These are phyloP conservation scores for Russula brevipes DNA, from an alignment of 768 basidiomycete genomes.

Conservation along the genomic window DNA sequence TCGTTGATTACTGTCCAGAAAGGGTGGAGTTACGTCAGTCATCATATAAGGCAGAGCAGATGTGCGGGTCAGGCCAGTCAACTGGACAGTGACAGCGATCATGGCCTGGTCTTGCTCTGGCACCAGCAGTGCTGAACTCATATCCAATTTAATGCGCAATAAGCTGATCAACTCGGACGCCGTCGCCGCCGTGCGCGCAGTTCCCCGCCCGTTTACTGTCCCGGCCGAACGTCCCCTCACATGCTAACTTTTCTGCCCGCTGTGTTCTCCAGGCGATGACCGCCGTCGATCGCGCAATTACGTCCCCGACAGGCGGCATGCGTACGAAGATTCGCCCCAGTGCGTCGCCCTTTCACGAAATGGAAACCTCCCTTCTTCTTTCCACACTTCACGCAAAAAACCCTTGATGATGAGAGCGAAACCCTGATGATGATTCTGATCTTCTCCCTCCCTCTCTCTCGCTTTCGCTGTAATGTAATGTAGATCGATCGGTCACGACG, in stretches of 20 bases:
- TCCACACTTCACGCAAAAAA: no score
- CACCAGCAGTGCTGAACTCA: constrained; percentile 62
- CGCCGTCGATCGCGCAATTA: constrained; percentile 46
- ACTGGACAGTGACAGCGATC: not conserved
- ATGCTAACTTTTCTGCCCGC: not conserved
- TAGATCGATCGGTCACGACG: constrained; percentile 67
- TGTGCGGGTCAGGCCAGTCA: not conserved
- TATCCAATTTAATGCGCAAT: constrained; percentile 54
- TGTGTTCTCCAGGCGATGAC: constrained; percentile 38
- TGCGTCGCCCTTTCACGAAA: constrained; percentile 20
- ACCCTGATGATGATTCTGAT: not conserved
- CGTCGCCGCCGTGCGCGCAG: constrained; percentile 48
- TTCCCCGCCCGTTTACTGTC: not conserved
- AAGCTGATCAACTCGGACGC: constrained; percentile 53
- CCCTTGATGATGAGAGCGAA: not conserved
- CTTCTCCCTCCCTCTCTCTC: no score
- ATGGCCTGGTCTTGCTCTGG: constrained; percentile 88
- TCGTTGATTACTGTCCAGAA: no score
- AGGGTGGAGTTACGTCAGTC: not conserved
- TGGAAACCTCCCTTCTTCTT: no score
- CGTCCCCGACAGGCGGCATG: constrained; percentile 34
- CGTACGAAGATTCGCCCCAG: constrained; percentile 52
- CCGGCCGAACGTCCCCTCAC: not conserved
- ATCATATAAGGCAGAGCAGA: not conserved
- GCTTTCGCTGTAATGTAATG: no score